Percentiles rank a stretch among this genome's conserved stretches.
Evolutionary conservation across 768 basidiomycete genomes (phyloP).

Genomic region (Russula brevipes): DNA sequence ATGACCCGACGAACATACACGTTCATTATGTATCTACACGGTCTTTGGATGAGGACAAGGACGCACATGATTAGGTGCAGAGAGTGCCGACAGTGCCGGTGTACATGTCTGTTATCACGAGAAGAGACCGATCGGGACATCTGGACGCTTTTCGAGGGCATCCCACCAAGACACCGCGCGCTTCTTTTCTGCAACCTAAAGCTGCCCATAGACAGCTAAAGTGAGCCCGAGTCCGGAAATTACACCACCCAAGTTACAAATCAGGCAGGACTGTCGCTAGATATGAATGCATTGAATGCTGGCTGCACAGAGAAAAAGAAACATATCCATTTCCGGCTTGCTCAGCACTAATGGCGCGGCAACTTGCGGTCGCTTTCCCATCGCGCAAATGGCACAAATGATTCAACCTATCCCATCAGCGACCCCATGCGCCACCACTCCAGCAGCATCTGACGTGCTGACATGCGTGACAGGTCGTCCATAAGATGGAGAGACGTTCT

Average conservation of each 20-base stretch:
- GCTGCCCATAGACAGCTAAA: background rate
- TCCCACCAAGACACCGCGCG: slow-evolving; percentile 6
- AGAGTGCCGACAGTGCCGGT: background rate
- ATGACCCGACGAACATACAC: background rate
- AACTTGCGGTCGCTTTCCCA: background rate
- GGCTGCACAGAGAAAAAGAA: no score
- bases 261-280: slow-evolving; percentile 7
- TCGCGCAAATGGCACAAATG: background rate
- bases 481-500: background rate
- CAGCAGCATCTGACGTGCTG: background rate
- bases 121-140: background rate
- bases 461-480: background rate
- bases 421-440: background rate
- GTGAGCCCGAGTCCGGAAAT: slow-evolving; percentile 10
- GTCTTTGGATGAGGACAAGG: background rate
- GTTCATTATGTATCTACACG: background rate
- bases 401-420: no score
- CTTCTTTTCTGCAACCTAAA: background rate
- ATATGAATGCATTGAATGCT: background rate
- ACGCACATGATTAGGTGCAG: background rate
- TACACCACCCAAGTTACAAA: background rate
- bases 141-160: background rate
- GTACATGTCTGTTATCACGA: background rate
- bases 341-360: slow-evolving; percentile 14
- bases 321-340: slow-evolving; percentile 3